phyloP scores from a whole-genome alignment of 2,329 filamentous ascomycete species.

The Beauveria medogensis region DNA sequence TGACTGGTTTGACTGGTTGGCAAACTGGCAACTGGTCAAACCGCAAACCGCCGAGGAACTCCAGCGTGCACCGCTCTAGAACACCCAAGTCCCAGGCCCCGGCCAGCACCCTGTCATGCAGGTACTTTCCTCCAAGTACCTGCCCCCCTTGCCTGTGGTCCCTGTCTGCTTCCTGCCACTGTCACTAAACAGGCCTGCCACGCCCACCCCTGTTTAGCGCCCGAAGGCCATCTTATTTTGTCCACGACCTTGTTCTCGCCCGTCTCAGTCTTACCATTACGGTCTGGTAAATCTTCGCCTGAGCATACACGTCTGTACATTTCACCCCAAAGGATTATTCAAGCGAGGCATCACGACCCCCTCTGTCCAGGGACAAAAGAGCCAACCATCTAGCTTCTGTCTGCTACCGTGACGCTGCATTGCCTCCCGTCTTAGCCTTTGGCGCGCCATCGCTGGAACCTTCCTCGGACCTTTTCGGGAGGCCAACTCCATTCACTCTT shows the following conservation, averaged over 20 bases:
- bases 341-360: neutral
- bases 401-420: neutral
- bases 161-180: neutral
- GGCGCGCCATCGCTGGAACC: neutral
- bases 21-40: too few relatives aligned
- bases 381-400: neutral
- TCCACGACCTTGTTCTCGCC: neutral
- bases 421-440: neutral
- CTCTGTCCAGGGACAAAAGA: neutral
- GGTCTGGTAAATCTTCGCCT: slow-evolving; percentile 6
- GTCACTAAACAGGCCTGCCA: neutral
- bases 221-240: neutral
- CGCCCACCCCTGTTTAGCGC: slow-evolving; percentile 4
- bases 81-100: too few relatives aligned
- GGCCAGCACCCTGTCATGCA: neutral
- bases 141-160: neutral
- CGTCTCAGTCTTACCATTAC: neutral
- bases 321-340: neutral
- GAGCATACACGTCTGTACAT: neutral
- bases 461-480: neutral
- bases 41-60: too few relatives aligned
- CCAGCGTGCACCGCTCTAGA: too few relatives aligned
- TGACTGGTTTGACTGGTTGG: too few relatives aligned
- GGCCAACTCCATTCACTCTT: slow-evolving; percentile 7
- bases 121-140: neutral